Evolutionary conservation across 208 protist species (phyloP), one percentile per base, ranked within the genome.

Genomic region (Trypanosoma melophagium): DNA sequence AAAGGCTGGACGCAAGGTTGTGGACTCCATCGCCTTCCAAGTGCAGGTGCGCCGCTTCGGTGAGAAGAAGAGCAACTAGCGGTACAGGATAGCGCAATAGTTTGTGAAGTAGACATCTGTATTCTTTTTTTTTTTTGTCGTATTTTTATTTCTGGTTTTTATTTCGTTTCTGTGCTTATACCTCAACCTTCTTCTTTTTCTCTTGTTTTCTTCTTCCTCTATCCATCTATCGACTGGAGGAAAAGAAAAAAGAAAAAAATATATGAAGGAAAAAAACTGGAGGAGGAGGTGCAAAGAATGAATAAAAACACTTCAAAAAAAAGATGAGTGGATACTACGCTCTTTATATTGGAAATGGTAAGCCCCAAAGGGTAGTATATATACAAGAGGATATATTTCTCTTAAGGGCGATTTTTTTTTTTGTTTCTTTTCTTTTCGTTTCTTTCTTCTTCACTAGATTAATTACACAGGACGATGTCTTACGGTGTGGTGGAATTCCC

Each of bases 1-100:
- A 60, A 73, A 82, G 59, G 80, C 90, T 63, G 98, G 98, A 42
- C 96, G 94, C 79, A 95, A 96, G 81, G 89, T 98, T 51, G 82
- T 96, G 28, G 98, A 99, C 79, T 81, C 90, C 58, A 95, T 99
- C 59, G 97, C 98, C 71, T 93, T 92, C 67, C 79, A 98, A 81
- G 83, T 97, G 49, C 66, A 86, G 69, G 79, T 90, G 70, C 81
- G 84, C 80, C 74, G 77, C 68, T 87, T 83, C 69, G 67, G 60
- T 52, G 58, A 83, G 72, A 69, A 73, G 58, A 62, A 47, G 42
- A 47, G 16, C 13, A 17, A 47, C 9, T 12, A 47, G 42, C 1
- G 16, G 42, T 12, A 47, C 42, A 12, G 13, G 42, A 47, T 47
- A 10, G 9, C 3, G 8, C 13, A 47, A 47, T 3, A 1, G 10